Conservation (phyloP, 2,329 filamentous ascomycete species). For the Ceratocystis diversiconidia region DNA sequence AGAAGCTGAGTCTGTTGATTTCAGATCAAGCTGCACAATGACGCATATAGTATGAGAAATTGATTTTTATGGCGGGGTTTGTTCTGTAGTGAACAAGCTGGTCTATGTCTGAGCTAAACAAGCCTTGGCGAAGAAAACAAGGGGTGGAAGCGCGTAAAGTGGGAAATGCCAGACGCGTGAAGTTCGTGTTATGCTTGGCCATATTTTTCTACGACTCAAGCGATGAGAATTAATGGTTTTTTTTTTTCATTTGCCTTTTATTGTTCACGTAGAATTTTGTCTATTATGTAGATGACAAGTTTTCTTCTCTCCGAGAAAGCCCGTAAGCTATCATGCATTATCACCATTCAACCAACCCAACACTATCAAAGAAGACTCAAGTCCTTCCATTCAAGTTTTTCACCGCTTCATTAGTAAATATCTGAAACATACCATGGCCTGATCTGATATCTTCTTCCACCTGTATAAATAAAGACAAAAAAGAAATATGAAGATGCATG, state of each 20-base stretch:
- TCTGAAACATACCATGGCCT: neutral
- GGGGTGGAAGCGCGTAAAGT: conserved; percentile 11
- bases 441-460: neutral
- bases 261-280: neutral
- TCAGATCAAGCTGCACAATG: neutral
- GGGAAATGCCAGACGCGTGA: conserved; percentile 12
- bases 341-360: neutral
- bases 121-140: neutral
- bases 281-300: neutral
- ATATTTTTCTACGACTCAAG: neutral
- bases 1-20: neutral
- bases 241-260: neutral
- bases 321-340: neutral
- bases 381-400: neutral
- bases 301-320: neutral
- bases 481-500: conserved; percentile 9
- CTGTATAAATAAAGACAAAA: conserved; percentile 10
- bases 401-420: neutral
- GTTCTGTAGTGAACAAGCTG: neutral
- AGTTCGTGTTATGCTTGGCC: neutral
- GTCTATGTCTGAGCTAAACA: neutral
- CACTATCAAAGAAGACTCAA: neutral
- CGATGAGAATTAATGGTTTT: neutral
- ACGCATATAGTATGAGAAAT: neutral
- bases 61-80: neutral